Conservation (phyloP, 2,329 filamentous ascomycete species). For the Cladosporium colombiae region DNA sequence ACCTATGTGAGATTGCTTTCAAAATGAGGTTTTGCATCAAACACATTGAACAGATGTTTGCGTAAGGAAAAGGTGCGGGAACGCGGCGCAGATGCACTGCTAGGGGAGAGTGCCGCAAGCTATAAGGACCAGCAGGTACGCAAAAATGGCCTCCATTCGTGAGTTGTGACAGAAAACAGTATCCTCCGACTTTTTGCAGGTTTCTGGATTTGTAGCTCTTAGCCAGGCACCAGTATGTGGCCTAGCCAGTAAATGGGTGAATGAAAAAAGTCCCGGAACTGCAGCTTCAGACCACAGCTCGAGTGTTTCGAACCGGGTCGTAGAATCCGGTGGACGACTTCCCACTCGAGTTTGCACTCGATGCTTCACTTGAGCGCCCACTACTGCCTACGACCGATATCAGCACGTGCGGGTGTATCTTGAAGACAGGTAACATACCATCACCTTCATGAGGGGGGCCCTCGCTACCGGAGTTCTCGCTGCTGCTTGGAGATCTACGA, state of each 20-base stretch:
- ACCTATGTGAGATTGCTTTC: neutral
- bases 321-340: neutral
- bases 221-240: neutral
- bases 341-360: neutral
- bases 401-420: neutral
- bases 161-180: neutral
- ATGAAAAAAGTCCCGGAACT: neutral
- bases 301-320: constrained; percentile 15
- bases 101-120: neutral
- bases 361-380: neutral
- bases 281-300: neutral
- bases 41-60: no score
- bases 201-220: neutral
- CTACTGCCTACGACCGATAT: neutral
- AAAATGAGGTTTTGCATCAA: neutral
- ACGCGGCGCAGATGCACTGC: neutral
- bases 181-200: neutral
- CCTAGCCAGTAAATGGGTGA: neutral
- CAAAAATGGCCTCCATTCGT: neutral
- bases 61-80: neutral
- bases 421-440: neutral
- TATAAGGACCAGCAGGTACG: neutral
- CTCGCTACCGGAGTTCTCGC: constrained; percentile 16
- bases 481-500: constrained; percentile 3
- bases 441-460: neutral